Evolutionary conservation across 164 flowering plant species (phyloP), one percentile per base, ranked within the genome.

Genomic region (Kalanchoe fedtschenkoi): DNA sequence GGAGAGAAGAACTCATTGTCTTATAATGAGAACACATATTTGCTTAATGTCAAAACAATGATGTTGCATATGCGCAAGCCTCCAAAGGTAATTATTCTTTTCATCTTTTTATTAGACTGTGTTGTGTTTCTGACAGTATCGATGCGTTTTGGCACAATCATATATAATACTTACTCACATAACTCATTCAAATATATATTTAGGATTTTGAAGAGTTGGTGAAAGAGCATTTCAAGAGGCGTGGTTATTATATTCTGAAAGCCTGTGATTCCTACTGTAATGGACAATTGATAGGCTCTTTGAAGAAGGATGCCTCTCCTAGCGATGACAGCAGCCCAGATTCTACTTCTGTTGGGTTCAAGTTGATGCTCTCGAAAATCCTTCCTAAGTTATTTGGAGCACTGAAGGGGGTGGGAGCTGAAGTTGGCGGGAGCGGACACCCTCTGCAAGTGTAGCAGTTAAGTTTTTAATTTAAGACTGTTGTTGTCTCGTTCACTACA

Each of bases 1-100:
- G 99, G 99, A 58, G 99, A 95, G 81, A 95, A 91, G 67, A 95
- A 95, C 68, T 95, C 99, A 19, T 39, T 91, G 65, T 83, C 91
- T 53, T 95, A 95, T 84, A 95, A 95, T 70, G 99, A 95, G 70
- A 95, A 89, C 66, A 81, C 99, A 21, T 95, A 89, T 71, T 72
- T 95, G 72, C 79, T 95, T n/a, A 91, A 76, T 71, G 89, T 97
- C 86, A 91, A 89, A 80, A 80, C 90, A 29, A 89, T 91, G 81
- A 84, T 89, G 93, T 82, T 86, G 69, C 83, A 87, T 51, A 76
- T 91, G 77, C 77, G 97, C 62, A 87, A 64, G 70, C 89, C 92
- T 30, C 97, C 99, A 26, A 91, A 86, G 97, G 99, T 95, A 64
- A 76, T 62, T 9, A 61, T 9, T 10, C 19, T 32, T 58, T 58